Base-by-base conservation (phyloP, 495 filamentous ascomycete genomes). In the Daldinia loculata region DNA sequence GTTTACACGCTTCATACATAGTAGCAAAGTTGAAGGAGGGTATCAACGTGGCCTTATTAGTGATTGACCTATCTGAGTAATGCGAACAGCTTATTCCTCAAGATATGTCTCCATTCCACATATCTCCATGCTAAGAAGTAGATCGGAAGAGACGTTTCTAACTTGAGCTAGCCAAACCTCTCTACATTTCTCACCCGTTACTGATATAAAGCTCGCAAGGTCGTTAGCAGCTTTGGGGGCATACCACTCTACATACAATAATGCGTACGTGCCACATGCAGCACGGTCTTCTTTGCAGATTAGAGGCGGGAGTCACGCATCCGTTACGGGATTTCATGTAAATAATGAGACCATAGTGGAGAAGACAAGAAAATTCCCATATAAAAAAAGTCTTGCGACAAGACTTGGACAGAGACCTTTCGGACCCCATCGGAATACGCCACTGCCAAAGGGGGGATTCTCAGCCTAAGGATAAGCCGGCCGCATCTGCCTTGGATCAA, bases 331-430 rank as follows among this genome's bases (percentile, higher is more conserved):
- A n/a, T 45, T 61, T 34, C 26, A 45, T 32, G 51, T 61, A 39
- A 39, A 52, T 38, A 50, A 69, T 59, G 34, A 69, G 59, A 58
- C 53, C 43, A 63, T 45, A 50, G 66, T 63, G 59, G 59, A 59
- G 66, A 30, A 29, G 50, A 29, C 22, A 22, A 19, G 43, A 48
- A 24, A 15, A 48, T 19, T 24, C 43, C 8, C 17, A 22, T 22
- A 48, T 6, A 22, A 48, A 45, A 55, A 34, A 12, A 34, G 52
- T 57, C 17, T 57, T 36, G 14, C 55, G 55, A 56, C 30, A 48
- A 60, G 36, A 48, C 60, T 69, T 70, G 56, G 43, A 39, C 32
- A 34, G 32, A 34, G 32, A 34, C 32, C 53, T 26, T 26, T 39
- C 52, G 58, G 32, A 48, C 52, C 60, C 53, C 41, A 48, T 59